Conservation (phyloP, 2,329 filamentous ascomycete genomes). For the Aspergillus udagawae region DNA sequence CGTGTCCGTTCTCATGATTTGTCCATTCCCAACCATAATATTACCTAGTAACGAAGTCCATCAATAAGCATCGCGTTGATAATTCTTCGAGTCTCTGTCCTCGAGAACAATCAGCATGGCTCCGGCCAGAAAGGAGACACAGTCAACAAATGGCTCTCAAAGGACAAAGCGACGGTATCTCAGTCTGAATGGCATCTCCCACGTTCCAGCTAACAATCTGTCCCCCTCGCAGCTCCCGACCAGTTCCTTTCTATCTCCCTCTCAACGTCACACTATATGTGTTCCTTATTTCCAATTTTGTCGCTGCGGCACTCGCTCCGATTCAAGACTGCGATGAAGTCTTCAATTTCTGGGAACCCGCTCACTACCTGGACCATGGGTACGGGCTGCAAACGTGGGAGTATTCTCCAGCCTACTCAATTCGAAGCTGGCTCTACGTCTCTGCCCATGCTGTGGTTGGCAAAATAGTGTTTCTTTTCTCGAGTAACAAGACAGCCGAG, state of each 20-base stretch:
- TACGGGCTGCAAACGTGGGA: conserved; percentile 98
- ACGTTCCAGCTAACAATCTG: conserved; percentile 5
- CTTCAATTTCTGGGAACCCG: conserved; percentile 98
- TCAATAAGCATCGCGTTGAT: not conserved
- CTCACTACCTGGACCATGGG: conserved; percentile 88
- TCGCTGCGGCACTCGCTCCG: conserved; percentile 78
- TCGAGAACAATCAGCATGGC: conserved; percentile 10
- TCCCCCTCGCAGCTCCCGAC: conserved; percentile 21
- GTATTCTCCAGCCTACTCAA: conserved; percentile 91
- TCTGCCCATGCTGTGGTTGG: conserved; percentile 71
- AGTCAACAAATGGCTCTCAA: conserved; percentile 10
- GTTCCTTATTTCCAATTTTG: conserved; percentile 67
- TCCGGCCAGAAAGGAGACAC: conserved; percentile 12
- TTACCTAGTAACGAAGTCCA: not conserved
- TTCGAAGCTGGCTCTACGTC: conserved; percentile 92
- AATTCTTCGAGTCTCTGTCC: conserved; percentile 1
- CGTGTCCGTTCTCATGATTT: conserved; percentile 5
- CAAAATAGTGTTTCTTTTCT: conserved; percentile 58
- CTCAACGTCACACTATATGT: conserved; percentile 75
- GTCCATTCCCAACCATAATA: not conserved
- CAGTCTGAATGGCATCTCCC: not conserved
- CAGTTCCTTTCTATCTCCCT: conserved; percentile 58
- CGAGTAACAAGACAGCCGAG: conserved; percentile 53
- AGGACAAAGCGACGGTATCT: conserved; percentile 26
- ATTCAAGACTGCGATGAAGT: conserved; percentile 98